A percentile compares a stretch with the other conserved stretches of the same genome.
Conservation (phyloP, 176 grass and related monocot species). For the Ensete glaucum region DNA sequence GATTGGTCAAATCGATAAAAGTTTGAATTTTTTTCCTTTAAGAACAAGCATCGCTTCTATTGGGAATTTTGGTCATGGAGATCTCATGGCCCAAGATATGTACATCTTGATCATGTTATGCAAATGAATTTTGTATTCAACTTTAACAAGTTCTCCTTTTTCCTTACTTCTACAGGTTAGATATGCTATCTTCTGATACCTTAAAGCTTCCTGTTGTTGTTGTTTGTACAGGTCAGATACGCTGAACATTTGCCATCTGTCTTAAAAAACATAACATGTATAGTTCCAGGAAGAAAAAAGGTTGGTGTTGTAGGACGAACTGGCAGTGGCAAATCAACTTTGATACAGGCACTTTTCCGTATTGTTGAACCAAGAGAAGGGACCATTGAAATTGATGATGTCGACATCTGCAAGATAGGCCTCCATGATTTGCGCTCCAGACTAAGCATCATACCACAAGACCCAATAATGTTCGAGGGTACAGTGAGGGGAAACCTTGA, state of each 20-base stretch:
- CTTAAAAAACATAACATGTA: slow-evolving; percentile 74
- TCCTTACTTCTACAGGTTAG: neutral
- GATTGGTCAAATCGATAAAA: too few species aligned
- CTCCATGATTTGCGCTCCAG: slow-evolving; percentile 76
- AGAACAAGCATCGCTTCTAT: too few species aligned
- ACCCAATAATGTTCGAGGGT: slow-evolving; percentile 86
- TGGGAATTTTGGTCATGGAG: too few species aligned
- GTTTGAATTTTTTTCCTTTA: too few species aligned
- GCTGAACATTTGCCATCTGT: slow-evolving; percentile 91
- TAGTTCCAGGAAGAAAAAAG: slow-evolving; percentile 86
- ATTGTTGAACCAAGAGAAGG: slow-evolving; percentile 76
- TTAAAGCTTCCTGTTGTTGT: slow-evolving; percentile 17
- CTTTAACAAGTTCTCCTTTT: neutral
- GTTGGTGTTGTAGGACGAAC: slow-evolving; percentile 88
- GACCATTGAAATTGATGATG: slow-evolving; percentile 66
- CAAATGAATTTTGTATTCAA: neutral
- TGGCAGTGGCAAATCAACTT: slow-evolving; percentile 83
- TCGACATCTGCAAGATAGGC: slow-evolving; percentile 84
- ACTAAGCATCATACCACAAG: slow-evolving; percentile 92
- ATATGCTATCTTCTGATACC: neutral
- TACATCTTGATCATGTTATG: neutral
- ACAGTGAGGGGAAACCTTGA: slow-evolving; percentile 86
- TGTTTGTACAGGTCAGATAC: slow-evolving; percentile 72
- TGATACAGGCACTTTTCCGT: slow-evolving; percentile 82
- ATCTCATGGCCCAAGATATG: too few species aligned